These are phyloP conservation scores for Trametes sp. DNA, from an alignment of 1,284 basidiomycete genomes.

Conservation along the genomic window DNA sequence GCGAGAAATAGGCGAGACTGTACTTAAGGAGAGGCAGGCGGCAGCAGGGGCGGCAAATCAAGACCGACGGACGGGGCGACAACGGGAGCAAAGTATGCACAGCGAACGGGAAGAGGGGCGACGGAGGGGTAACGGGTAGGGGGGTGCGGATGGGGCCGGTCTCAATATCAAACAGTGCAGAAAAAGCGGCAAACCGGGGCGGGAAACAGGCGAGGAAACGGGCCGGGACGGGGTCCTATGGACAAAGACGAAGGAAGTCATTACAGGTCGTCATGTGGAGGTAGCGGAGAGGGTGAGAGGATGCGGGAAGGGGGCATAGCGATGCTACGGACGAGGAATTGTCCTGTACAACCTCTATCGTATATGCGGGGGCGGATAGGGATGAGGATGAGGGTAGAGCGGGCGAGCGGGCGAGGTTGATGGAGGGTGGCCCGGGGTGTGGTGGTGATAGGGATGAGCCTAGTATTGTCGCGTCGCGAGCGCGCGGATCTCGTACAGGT, in stretches of 20 bases:
- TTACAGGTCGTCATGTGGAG: constrained; percentile 29
- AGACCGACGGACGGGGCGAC: constrained; percentile 5
- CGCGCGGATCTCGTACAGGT: constrained; percentile 80
- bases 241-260: constrained; percentile 28
- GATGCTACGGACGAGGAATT: constrained; percentile 12
- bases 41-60: not conserved
- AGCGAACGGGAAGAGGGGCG: constrained; percentile 38
- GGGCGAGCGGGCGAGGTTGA: no score
- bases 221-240: constrained; percentile 19
- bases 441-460: constrained; percentile 30
- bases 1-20: constrained; percentile 12
- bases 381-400: constrained; percentile 33
- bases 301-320: constrained; percentile 15
- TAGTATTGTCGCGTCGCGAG: constrained; percentile 82
- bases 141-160: constrained; percentile 32
- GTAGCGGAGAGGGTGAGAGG: constrained; percentile 8
- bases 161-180: constrained; percentile 30
- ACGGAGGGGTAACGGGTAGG: constrained; percentile 33
- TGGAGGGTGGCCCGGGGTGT: constrained; percentile 10
- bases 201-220: constrained; percentile 10
- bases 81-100: constrained; percentile 34
- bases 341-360: constrained; percentile 33
- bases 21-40: constrained; percentile 20
- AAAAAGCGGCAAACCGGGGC: constrained; percentile 28
- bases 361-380: constrained; percentile 17